Percentiles rank a stretch among this genome's conserved stretches.
Evolutionary conservation across 2,329 filamentous ascomycete species (phyloP).

Genomic region (Hymenoscyphus scutula): DNA sequence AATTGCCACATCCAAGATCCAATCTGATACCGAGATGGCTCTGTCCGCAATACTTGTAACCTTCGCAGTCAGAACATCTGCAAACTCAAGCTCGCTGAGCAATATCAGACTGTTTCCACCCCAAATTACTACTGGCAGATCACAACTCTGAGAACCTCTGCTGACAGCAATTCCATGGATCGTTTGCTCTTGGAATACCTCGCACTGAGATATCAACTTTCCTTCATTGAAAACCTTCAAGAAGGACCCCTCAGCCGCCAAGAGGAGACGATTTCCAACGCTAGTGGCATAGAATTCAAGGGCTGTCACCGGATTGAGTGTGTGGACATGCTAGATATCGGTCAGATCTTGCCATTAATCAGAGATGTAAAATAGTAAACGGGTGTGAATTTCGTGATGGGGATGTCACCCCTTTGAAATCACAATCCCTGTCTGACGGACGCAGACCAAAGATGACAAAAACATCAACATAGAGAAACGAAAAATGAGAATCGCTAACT

Average conservation of each 20-base stretch:
- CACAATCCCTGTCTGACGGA: too few species aligned
- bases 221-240: slow-evolving; percentile 49
- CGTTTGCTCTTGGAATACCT: slow-evolving; percentile 64
- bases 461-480: not conserved
- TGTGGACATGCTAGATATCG: slow-evolving; percentile 32
- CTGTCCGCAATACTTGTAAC: slow-evolving; percentile 22
- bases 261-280: slow-evolving; percentile 42
- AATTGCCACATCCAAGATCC: slow-evolving; percentile 69
- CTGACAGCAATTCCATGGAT: slow-evolving; percentile 68
- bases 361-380: not conserved
- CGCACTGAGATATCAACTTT: slow-evolving; percentile 42
- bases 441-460: not conserved
- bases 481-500: not conserved
- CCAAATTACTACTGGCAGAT: slow-evolving; percentile 59
- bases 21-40: slow-evolving; percentile 61
- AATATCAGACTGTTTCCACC: slow-evolving; percentile 56
- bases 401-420: not conserved
- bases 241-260: slow-evolving; percentile 60
- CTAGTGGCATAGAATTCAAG: slow-evolving; percentile 49
- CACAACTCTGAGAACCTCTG: slow-evolving; percentile 14
- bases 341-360: slow-evolving; percentile 6
- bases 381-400: not conserved
- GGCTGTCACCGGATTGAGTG: slow-evolving; percentile 54
- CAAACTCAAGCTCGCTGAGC: slow-evolving; percentile 35
- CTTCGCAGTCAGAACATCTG: slow-evolving; percentile 15